These are phyloP conservation scores for Passalora sequoiae DNA, from an alignment of 2,329 filamentous ascomycete species.

Conservation along the genomic window DNA sequence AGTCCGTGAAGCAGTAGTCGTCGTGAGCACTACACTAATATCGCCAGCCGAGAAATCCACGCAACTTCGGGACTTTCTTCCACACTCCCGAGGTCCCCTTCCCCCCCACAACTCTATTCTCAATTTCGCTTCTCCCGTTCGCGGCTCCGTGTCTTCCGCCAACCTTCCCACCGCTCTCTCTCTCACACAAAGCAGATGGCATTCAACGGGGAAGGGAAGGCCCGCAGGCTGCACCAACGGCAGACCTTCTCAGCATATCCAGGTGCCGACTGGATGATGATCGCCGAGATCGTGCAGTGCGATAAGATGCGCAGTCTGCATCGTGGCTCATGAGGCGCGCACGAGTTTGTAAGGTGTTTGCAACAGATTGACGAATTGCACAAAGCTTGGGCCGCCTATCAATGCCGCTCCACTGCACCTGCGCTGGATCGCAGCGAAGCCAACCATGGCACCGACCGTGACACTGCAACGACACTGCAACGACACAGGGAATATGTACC, in stretches of 20 bases:
- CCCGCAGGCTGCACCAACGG: not conserved
- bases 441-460: conserved; percentile 1
- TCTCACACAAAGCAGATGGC: not conserved
- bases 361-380: conserved; percentile 1
- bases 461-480: no score
- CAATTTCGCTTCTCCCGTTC: not conserved
- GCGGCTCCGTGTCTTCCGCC: not conserved
- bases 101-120: not conserved
- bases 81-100: not conserved
- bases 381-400: not conserved
- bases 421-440: not conserved
- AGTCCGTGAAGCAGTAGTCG: not conserved
- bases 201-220: not conserved
- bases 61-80: not conserved
- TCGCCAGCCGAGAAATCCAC: not conserved
- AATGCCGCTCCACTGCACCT: no score
- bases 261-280: conserved; percentile 1
- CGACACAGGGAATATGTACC: not conserved
- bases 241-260: not conserved
- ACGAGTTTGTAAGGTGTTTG: not conserved
- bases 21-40: not conserved
- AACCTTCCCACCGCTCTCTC: no score
- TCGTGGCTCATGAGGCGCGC: not conserved
- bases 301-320: not conserved
- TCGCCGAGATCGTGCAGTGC: not conserved